These are phyloP conservation scores for Cryptococcus maquisensis DNA, from an alignment of 1,284 basidiomycete genomes.

Conservation along the genomic window DNA sequence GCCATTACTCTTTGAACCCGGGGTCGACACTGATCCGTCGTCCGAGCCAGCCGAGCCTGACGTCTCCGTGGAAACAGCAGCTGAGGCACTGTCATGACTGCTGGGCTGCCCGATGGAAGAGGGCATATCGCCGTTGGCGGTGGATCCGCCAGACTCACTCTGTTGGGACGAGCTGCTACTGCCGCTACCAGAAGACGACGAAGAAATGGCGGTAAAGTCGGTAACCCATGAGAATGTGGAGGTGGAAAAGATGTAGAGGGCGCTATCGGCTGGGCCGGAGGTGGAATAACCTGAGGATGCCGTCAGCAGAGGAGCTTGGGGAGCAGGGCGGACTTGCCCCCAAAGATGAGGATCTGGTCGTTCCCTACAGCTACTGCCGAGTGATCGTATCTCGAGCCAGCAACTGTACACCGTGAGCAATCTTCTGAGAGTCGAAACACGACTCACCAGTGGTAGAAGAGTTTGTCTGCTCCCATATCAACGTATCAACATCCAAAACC, in stretches of 20 bases:
- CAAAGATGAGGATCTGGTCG: constrained; percentile 64
- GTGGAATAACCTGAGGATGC: constrained; percentile 22
- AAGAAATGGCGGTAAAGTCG: constrained; percentile 5
- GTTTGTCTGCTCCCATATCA: constrained; percentile 28
- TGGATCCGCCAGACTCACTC: background rate
- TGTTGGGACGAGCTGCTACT: background rate
- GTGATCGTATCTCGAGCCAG: constrained; percentile 65
- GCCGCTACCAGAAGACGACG: background rate
- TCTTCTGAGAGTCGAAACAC: background rate
- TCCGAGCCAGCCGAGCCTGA: too few species aligned
- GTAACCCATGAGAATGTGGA: constrained; percentile 13
- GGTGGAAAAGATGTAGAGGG: constrained; percentile 23
- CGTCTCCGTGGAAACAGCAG: too few species aligned
- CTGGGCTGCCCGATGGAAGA: too few species aligned
- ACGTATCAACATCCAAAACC: constrained; percentile 64
- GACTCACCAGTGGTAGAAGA: constrained; percentile 10
- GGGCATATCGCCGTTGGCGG: background rate
- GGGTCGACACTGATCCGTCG: too few species aligned
- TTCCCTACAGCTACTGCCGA: constrained; percentile 61
- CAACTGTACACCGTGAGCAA: constrained; percentile 37
- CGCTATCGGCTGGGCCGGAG: constrained; percentile 18
- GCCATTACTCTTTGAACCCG: too few species aligned
- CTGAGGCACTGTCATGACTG: too few species aligned
- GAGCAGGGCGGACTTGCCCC: constrained; percentile 57
- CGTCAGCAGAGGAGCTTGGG: background rate